Evolutionary conservation across 2,329 filamentous ascomycete species (phyloP).

Genomic region (Gliomastix tumulicola): DNA sequence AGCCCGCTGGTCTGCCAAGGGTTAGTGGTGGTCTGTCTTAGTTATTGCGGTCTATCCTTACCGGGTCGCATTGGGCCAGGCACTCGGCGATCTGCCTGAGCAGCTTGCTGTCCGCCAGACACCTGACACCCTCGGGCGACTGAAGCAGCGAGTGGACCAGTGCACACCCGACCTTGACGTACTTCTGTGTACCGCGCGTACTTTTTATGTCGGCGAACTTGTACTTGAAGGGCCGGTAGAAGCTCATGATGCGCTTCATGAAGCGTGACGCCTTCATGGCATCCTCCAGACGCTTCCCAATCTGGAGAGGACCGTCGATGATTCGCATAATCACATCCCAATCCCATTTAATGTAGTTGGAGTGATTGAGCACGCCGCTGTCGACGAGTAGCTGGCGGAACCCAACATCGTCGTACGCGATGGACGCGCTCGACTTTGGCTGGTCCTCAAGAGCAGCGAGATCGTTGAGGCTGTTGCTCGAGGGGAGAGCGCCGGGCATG

Average conservation of each 20-base stretch:
- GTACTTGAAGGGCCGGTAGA: slow-evolving; percentile 95
- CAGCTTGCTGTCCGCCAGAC: slow-evolving; percentile 86
- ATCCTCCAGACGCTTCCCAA: slow-evolving; percentile 86
- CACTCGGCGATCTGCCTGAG: slow-evolving; percentile 93
- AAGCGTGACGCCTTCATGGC: slow-evolving; percentile 94
- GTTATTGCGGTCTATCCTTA: slow-evolving; percentile 28
- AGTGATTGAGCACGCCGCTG: slow-evolving; percentile 79
- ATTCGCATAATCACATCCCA: slow-evolving; percentile 90
- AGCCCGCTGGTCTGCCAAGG: slow-evolving; percentile 55
- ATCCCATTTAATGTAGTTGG: slow-evolving; percentile 93
- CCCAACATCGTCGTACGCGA: slow-evolving; percentile 50
- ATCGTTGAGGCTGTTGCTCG: slow-evolving; percentile 37
- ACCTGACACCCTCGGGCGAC: slow-evolving; percentile 75
- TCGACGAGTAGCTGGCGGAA: slow-evolving; percentile 64
- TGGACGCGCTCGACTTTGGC: slow-evolving; percentile 39
- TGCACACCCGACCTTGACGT: slow-evolving; percentile 83
- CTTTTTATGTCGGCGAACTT: slow-evolving; percentile 87
- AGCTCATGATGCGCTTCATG: slow-evolving; percentile 87
- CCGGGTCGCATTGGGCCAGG: slow-evolving; percentile 86
- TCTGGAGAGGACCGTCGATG: slow-evolving; percentile 87
- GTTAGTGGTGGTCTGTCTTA: slow-evolving; percentile 10
- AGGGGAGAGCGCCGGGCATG: slow-evolving; percentile 27
- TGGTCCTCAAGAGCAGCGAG: slow-evolving; percentile 48
- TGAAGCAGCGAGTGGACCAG: slow-evolving; percentile 82
- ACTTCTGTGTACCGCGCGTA: slow-evolving; percentile 89